Evolutionary conservation across 495 filamentous ascomycete genomes (phyloP), one percentile per base, ranked within the genome.

Genomic region (Acidiella bohemica): DNA sequence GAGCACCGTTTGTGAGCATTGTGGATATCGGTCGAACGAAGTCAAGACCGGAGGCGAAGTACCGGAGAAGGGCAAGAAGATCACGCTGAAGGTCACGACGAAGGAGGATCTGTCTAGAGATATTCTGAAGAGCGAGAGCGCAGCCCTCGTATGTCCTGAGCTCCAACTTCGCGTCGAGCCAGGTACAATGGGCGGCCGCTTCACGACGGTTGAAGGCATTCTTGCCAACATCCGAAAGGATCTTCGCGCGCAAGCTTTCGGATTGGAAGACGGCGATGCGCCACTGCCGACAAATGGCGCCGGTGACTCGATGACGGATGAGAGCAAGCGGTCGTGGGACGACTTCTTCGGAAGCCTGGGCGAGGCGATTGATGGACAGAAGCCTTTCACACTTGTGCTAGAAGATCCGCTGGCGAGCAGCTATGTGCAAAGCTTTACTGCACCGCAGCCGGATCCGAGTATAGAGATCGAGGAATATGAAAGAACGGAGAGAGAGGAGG

Each of bases 81-180:
- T 94, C 39, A 85, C 72, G 1, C 67, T 99, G 29, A 62, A 64
- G 28, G 83, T 96, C 17, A 68, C 80, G 50, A 76, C 64, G 24
- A 53, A 65, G n/a, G 71, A 75, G 26, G 90, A 99, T 59, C 73
- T 99, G 10, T 73, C 73, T 5, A 74, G 90, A 45, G 90, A 99
- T 57, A 92, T 99, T 44, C 72, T 99, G 39, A 99, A 99, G 68
- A 86, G 82, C 53, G 90, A 96, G 60, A 88, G 80, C 25, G 94
- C 87, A 53, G 72, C 74, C 4, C 66, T 99, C 35, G 67, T 73
- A 51, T 88, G 83, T 53, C 80, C 86, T 2, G 86, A 96, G 53
- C 76, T 94, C 43, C 73, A 75, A 45, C 71, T 97, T 17, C 70
- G 71, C 23, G 83, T 95, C 17, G 78, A 85, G 54, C 82, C 87